Evolutionary conservation across 129 eudicot genomes (phyloP).

Genomic region (Rutidosis leptorrhynchoides): DNA sequence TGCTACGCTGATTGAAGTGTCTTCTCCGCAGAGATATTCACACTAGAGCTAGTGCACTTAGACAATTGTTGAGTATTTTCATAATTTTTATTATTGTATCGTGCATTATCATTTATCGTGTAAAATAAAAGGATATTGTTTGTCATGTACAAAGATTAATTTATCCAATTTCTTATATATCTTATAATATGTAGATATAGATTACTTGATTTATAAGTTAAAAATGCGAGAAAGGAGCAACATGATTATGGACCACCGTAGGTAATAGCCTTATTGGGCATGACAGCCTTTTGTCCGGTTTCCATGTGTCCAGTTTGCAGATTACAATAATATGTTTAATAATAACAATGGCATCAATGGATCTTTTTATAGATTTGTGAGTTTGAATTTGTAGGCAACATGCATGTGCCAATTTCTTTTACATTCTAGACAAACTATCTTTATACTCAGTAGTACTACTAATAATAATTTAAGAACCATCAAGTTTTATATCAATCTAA

Average conservation of each 20-base stretch:
- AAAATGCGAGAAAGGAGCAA: not conserved
- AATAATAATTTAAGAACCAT: not conserved
- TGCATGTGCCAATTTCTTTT: not conserved
- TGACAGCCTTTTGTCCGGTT: conserved; percentile 2
- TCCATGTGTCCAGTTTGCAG: not conserved
- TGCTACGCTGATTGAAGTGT: too few relatives aligned
- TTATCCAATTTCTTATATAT: too few relatives aligned
- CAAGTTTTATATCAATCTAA: too few relatives aligned
- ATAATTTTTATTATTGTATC: too few relatives aligned
- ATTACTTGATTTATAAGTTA: conserved; percentile 12
- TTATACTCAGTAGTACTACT: too few relatives aligned
- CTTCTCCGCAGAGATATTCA: too few relatives aligned
- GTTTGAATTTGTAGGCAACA: not conserved
- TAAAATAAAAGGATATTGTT: not conserved
- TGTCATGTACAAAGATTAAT: not conserved
- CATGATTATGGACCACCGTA: not conserved
- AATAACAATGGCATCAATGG: not conserved
- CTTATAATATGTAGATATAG: not conserved
- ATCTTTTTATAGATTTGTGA: not conserved
- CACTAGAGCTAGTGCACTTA: too few relatives aligned
- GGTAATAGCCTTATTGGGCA: conserved; percentile 4
- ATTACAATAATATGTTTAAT: not conserved
- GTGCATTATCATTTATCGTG: too few relatives aligned
- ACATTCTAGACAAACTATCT: not conserved
- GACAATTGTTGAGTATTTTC: too few relatives aligned